A percentile compares a stretch with the other conserved stretches of the same genome.
Evolutionary conservation across 331 rosid species (phyloP).

Genomic region (Spiraea crenata): DNA sequence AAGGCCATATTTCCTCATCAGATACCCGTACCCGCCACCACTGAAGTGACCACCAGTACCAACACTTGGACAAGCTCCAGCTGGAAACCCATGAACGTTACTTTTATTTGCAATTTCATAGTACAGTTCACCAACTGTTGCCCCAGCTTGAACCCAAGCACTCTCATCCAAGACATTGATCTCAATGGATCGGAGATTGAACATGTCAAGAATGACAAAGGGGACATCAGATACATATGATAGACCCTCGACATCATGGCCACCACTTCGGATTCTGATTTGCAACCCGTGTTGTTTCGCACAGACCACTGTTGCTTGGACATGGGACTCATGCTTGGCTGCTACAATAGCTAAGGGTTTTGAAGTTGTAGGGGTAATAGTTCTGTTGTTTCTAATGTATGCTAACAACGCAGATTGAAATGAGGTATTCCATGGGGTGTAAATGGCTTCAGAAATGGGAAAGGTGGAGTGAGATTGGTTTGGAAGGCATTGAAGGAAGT

Average conservation of each 20-base stretch:
- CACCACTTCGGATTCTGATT: slow-evolving; percentile 20
- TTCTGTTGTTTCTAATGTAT: background rate
- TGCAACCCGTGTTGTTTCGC: slow-evolving; percentile 2
- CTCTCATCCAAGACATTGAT: background rate
- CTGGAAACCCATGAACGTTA: slow-evolving; percentile 11
- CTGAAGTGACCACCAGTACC: slow-evolving; percentile 20
- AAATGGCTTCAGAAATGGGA: slow-evolving; percentile 3
- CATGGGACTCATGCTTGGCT: slow-evolving; percentile 6
- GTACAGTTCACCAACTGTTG: slow-evolving; percentile 15
- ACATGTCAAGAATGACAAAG: slow-evolving; percentile 9
- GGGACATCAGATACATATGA: slow-evolving; percentile 11
- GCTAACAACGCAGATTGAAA: background rate
- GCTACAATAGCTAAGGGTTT: slow-evolving; percentile 15
- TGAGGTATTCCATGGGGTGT: background rate
- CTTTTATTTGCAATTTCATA: slow-evolving; percentile 14
- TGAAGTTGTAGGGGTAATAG: background rate
- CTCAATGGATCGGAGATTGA: background rate
- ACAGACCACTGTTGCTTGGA: slow-evolving; percentile 10
- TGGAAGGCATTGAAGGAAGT: too few relatives aligned
- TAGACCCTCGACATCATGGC: slow-evolving; percentile 18
- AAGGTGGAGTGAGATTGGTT: background rate
- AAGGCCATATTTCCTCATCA: slow-evolving; percentile 20
- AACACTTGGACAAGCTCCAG: slow-evolving; percentile 10
- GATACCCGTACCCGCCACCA: slow-evolving; percentile 15
- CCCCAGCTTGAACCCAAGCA: slow-evolving; percentile 20